Evolutionary conservation across 2,329 filamentous ascomycete genomes (phyloP).

Genomic region (Davidsoniella eucalypti): DNA sequence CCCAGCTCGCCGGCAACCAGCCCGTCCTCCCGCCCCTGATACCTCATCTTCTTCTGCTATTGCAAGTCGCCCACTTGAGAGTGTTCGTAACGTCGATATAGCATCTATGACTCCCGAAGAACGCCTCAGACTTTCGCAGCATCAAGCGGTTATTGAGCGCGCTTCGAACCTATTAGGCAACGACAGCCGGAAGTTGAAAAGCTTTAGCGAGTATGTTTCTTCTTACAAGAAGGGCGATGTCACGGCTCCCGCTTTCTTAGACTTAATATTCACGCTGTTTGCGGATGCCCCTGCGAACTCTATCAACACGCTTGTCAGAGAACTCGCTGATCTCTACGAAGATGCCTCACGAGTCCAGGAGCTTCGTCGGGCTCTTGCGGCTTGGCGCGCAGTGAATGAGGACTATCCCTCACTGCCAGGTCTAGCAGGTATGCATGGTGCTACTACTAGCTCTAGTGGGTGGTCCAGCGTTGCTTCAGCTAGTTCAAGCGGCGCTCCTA

Average conservation of each 20-base stretch:
- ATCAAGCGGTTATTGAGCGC: constrained; percentile 72
- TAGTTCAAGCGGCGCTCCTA: constrained; percentile 31
- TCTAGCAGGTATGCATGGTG: constrained; percentile 49
- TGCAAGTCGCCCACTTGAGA: constrained; percentile 6
- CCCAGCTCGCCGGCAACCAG: constrained; percentile 12
- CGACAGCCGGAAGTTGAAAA: constrained; percentile 53
- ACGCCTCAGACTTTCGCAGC: constrained; percentile 62
- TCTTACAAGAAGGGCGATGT: constrained; percentile 55
- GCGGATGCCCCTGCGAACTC: constrained; percentile 60
- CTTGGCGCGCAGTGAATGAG: constrained; percentile 91
- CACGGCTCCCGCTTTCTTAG: constrained; percentile 61
- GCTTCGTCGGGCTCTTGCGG: constrained; percentile 74
- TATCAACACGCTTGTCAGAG: constrained; percentile 75
- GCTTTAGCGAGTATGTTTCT: constrained; percentile 68
- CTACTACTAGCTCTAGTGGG: constrained; percentile 36
- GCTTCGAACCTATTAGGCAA: constrained; percentile 68
- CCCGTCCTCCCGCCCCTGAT: constrained; percentile 11
- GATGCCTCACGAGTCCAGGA: constrained; percentile 56
- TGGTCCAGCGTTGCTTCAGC: constrained; percentile 43
- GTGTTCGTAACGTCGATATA: constrained; percentile 9
- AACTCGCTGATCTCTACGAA: constrained; percentile 86
- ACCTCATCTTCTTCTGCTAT: constrained; percentile 14
- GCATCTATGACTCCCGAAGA: constrained; percentile 50
- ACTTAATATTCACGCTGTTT: constrained; percentile 76
- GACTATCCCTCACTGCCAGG: constrained; percentile 83